Conservation (phyloP, 2,329 filamentous ascomycete species). For the Lachnellula hyalina region DNA sequence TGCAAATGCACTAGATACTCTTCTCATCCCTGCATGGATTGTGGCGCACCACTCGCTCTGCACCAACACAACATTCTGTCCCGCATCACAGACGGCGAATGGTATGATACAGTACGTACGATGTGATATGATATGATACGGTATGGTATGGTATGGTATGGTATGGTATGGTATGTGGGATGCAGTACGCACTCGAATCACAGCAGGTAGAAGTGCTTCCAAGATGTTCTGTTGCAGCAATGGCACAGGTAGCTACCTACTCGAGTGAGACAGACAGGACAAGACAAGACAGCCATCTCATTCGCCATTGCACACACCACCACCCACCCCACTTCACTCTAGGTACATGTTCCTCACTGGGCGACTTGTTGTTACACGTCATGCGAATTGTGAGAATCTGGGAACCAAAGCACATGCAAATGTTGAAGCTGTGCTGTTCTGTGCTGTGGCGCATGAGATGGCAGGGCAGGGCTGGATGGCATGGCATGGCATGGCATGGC, state of each 20-base stretch:
- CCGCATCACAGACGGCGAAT: background rate
- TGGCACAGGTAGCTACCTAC: background rate
- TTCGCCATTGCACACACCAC: background rate
- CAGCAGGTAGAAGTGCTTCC: background rate
- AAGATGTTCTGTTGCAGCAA: background rate
- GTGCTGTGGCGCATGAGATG: conserved; percentile 7
- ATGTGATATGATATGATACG: no score
- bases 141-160: no score
- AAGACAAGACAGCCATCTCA: background rate
- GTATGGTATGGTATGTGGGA: no score
- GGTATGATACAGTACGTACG: no score
- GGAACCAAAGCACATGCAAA: conserved; percentile 12
- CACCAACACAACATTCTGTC: background rate
- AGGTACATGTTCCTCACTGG: no score
- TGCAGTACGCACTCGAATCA: background rate
- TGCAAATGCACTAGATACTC: background rate
- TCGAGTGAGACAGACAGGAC: no score
- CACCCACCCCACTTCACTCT: background rate
- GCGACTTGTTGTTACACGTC: background rate
- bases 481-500: no score
- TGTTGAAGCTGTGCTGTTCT: background rate
- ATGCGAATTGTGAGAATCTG: conserved; percentile 7
- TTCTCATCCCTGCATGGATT: background rate
- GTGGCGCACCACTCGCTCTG: conserved; percentile 2
- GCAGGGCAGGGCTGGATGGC: no score